Conservation (phyloP, 148 eudicot species). For the Arbutus unedo region DNA sequence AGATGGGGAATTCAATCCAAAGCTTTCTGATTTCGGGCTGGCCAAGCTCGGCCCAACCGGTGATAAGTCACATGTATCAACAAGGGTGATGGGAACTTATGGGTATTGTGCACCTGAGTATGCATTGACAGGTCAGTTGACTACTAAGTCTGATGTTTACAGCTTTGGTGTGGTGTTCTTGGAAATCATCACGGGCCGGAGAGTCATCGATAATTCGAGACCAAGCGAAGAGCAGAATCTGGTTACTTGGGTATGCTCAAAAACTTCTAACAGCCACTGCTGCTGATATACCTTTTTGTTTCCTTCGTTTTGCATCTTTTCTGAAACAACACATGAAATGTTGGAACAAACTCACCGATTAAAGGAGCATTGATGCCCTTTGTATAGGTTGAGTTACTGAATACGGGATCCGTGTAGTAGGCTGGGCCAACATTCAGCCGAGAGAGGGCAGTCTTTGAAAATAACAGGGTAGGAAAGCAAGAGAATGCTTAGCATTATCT, state of each 20-base stretch:
- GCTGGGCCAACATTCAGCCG: no score
- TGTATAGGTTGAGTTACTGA: no score
- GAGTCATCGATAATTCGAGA: conserved; percentile 65
- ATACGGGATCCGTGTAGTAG: no score
- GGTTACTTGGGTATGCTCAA: conserved; percentile 59
- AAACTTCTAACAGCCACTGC: neutral
- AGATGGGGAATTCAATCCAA: conserved; percentile 55
- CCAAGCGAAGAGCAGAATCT: conserved; percentile 71
- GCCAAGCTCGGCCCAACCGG: conserved; percentile 78
- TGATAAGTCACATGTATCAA: conserved; percentile 53
- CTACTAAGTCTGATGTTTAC: conserved; percentile 74
- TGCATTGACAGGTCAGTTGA: conserved; percentile 67
- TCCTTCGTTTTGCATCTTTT: neutral
- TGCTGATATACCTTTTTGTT: no score
- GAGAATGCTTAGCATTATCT: no score
- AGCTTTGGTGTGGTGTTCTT: conserved; percentile 90
- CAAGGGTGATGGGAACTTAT: conserved; percentile 85
- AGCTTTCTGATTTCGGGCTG: conserved; percentile 85
- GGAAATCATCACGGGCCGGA: conserved; percentile 75
- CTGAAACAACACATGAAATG: neutral
- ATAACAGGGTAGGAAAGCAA: no score
- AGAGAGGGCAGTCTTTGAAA: no score
- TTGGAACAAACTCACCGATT: neutral
- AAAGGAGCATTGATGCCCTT: no score
- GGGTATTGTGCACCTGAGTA: conserved; percentile 94